phyloP scores from a whole-genome alignment of 2,329 filamentous ascomycete genomes.

The Lecanoromycetidae sp. region DNA sequence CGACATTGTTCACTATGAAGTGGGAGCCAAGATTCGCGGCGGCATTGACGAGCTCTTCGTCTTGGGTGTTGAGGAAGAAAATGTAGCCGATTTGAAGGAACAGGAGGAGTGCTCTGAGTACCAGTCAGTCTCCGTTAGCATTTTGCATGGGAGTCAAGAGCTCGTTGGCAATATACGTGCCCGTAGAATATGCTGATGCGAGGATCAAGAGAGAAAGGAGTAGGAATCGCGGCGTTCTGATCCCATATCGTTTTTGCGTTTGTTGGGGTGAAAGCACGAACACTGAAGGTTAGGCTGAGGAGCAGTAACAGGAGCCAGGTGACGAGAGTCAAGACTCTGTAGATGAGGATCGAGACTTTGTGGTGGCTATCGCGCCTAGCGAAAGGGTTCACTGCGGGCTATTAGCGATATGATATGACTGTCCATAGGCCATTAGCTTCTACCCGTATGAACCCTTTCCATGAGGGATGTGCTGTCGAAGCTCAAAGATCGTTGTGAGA shows the following conservation, averaged over 20 bases:
- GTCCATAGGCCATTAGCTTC: not conserved
- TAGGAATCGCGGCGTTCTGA: conserved; percentile 54
- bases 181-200: conserved; percentile 60
- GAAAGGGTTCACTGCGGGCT: conserved; percentile 51
- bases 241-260: conserved; percentile 63
- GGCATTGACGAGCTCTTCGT: conserved; percentile 49
- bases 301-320: conserved; percentile 65
- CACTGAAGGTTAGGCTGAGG: conserved; percentile 61
- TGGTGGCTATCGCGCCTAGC: conserved; percentile 55
- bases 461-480: not conserved
- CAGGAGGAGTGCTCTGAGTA: conserved; percentile 55
- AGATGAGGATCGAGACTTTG: conserved; percentile 49
- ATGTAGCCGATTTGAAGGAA: conserved; percentile 66
- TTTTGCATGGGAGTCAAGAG: not conserved
- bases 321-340: conserved; percentile 62
- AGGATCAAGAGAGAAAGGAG: conserved; percentile 64
- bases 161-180: conserved; percentile 43
- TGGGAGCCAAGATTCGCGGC: conserved; percentile 70
- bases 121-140: conserved; percentile 2
- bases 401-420: too few species aligned
- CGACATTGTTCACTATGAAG: conserved; percentile 75
- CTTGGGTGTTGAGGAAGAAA: conserved; percentile 59
- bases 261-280: conserved; percentile 49
- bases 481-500: not conserved
- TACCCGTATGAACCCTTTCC: conserved; percentile 10